Conservation (phyloP, 2,329 filamentous ascomycete genomes). For the Orbilia brochopaga region DNA sequence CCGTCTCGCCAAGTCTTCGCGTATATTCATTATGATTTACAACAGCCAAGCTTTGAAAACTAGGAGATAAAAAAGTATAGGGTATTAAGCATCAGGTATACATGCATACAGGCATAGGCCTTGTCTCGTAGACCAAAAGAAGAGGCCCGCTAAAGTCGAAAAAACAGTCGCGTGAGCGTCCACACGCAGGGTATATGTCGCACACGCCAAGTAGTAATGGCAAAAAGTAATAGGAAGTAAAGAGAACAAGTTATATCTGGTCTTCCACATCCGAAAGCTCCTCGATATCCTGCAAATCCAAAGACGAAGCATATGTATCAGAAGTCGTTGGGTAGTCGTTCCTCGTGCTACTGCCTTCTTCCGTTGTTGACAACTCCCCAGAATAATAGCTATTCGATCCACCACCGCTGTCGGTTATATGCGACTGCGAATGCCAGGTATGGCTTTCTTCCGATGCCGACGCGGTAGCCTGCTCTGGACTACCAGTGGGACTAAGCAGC, state of each 20-base stretch:
- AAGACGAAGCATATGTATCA: not conserved
- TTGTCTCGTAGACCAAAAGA: too few relatives aligned
- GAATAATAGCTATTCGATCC: not conserved
- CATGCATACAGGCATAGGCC: too few relatives aligned
- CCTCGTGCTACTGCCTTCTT: not conserved
- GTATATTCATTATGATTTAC: too few relatives aligned
- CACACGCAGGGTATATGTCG: too few relatives aligned
- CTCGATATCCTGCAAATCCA: slow-evolving; percentile 28
- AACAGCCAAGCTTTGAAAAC: too few relatives aligned
- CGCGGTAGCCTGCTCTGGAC: not conserved
- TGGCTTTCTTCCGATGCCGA: not conserved
- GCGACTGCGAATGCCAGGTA: not conserved
- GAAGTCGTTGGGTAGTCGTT: not conserved
- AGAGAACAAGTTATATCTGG: slow-evolving; percentile 19
- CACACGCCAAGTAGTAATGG: too few relatives aligned
- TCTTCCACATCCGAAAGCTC: slow-evolving; percentile 41
- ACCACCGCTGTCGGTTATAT: not conserved
- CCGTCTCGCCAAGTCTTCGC: too few relatives aligned
- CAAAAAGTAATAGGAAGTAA: not conserved
- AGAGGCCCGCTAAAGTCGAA: too few relatives aligned
- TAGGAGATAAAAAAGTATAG: too few relatives aligned
- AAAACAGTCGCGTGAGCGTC: too few relatives aligned
- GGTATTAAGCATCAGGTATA: too few relatives aligned
- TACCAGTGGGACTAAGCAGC: slow-evolving; percentile 6
- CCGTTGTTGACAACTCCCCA: not conserved